Conservation (phyloP, 768 basidiomycete species). For the Tephrocybe rancida region DNA sequence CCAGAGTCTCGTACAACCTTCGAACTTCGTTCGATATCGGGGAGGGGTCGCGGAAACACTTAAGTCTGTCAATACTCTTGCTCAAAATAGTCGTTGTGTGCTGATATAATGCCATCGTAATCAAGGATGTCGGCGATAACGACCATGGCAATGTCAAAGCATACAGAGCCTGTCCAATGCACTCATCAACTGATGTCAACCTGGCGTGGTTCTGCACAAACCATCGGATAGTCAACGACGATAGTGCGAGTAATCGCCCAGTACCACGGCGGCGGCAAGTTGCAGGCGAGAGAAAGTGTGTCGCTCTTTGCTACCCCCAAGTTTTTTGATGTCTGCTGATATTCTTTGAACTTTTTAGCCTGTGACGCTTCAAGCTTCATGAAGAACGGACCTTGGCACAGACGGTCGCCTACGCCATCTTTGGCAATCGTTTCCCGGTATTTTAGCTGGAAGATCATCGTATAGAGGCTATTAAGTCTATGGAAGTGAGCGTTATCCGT, state of each 20-base stretch:
- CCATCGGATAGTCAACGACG: slow-evolving; percentile 38
- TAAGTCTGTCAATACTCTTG: slow-evolving; percentile 15
- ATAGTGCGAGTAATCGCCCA: slow-evolving; percentile 34
- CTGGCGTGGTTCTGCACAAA: background rate
- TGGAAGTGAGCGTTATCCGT: slow-evolving; percentile 36
- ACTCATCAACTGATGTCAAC: background rate
- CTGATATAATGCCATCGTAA: slow-evolving; percentile 36
- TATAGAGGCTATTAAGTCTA: slow-evolving; percentile 37
- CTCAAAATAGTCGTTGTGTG: slow-evolving; percentile 21
- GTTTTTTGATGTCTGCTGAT: slow-evolving; percentile 25
- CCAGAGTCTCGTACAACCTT: slow-evolving; percentile 20
- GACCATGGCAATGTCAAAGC: slow-evolving; percentile 24
- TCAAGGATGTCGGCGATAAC: slow-evolving; percentile 29
- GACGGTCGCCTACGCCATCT: slow-evolving; percentile 33
- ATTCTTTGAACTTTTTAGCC: slow-evolving; percentile 30
- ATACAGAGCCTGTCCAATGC: slow-evolving; percentile 23
- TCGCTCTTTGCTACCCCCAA: slow-evolving; percentile 33
- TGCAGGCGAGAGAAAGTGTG: slow-evolving; percentile 28
- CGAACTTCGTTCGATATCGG: slow-evolving; percentile 16
- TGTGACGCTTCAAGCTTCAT: background rate
- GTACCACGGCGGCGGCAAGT: slow-evolving; percentile 37
- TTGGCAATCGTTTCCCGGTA: slow-evolving; percentile 38
- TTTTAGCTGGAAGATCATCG: slow-evolving; percentile 35
- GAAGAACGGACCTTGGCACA: slow-evolving; percentile 30
- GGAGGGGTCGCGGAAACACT: slow-evolving; percentile 11